Conservation (phyloP, 345 rosid species). For the Euphorbia lathyris region DNA sequence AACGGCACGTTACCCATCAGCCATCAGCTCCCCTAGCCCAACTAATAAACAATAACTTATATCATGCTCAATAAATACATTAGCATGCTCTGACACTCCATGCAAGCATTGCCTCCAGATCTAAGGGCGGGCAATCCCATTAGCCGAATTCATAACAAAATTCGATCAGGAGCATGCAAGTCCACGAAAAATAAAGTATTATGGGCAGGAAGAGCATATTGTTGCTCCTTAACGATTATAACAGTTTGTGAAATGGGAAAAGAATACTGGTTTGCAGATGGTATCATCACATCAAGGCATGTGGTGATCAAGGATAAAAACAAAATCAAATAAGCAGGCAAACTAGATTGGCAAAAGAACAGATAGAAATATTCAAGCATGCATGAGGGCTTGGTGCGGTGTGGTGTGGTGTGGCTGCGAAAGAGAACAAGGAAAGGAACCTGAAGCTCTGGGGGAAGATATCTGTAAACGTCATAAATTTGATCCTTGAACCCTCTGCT, state of each 20-base stretch:
- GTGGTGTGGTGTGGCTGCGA: neutral
- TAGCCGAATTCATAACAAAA: neutral
- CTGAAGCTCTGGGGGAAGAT: constrained; percentile 99
- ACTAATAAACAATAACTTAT: neutral
- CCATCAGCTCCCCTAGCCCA: neutral
- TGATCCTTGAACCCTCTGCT: constrained; percentile 99
- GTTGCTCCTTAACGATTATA: neutral
- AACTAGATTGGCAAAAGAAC: neutral
- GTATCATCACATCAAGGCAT: neutral
- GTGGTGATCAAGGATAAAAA: neutral
- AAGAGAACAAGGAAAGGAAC: constrained; percentile 29
- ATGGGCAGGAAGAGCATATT: neutral
- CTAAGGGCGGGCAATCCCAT: neutral
- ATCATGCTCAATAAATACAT: neutral
- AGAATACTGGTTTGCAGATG: neutral
- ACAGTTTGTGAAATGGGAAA: neutral
- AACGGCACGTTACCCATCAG: neutral
- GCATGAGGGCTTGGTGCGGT: neutral
- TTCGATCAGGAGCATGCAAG: neutral
- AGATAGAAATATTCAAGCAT: neutral
- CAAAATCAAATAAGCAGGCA: neutral
- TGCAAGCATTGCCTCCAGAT: neutral
- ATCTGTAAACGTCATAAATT: constrained; percentile 89
- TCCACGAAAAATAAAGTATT: neutral
- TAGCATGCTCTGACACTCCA: neutral